phyloP scores from a whole-genome alignment of 306 rosid genomes.

The Quercus cerris region DNA sequence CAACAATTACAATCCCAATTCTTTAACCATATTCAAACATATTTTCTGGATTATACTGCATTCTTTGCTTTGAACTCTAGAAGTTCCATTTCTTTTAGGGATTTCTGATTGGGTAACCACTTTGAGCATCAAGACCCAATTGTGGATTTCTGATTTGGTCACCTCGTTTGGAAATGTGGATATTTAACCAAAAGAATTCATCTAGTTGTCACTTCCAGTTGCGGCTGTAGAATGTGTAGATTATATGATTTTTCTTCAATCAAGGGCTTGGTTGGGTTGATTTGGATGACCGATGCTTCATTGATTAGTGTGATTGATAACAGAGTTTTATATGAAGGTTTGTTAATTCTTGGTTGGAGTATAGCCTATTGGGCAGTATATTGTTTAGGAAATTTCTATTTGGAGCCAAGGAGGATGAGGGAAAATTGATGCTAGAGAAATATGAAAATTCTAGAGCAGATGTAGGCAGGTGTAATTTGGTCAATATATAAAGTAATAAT shows the following conservation, averaged over 20 bases:
- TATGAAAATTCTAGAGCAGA: too few species aligned
- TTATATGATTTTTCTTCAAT: slow-evolving; percentile 29
- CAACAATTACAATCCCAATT: slow-evolving; percentile 12
- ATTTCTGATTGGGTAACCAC: background rate
- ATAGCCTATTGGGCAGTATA: background rate
- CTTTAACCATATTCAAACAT: background rate
- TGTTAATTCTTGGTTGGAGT: too few species aligned
- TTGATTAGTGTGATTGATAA: slow-evolving; percentile 18
- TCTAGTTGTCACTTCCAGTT: slow-evolving; percentile 25
- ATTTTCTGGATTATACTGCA: slow-evolving; percentile 1
- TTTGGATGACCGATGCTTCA: slow-evolving; percentile 25
- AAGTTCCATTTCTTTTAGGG: background rate
- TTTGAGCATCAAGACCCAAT: slow-evolving; percentile 36
- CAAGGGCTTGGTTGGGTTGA: slow-evolving; percentile 24
- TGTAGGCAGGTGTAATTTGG: too few species aligned
- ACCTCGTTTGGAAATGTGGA: slow-evolving; percentile 25
- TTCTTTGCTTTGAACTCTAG: slow-evolving; percentile 29
- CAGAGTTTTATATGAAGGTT: slow-evolving; percentile 1
- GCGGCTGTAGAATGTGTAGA: slow-evolving; percentile 31
- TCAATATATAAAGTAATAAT: too few species aligned
- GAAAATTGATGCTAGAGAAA: background rate
- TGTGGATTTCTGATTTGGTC: slow-evolving; percentile 27
- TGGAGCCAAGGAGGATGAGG: background rate
- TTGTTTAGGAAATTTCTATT: slow-evolving; percentile 18
- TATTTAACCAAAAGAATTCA: slow-evolving; percentile 9